Evolutionary conservation across 2,329 filamentous ascomycete genomes (phyloP).

Genomic region (Cladosporium phlei): DNA sequence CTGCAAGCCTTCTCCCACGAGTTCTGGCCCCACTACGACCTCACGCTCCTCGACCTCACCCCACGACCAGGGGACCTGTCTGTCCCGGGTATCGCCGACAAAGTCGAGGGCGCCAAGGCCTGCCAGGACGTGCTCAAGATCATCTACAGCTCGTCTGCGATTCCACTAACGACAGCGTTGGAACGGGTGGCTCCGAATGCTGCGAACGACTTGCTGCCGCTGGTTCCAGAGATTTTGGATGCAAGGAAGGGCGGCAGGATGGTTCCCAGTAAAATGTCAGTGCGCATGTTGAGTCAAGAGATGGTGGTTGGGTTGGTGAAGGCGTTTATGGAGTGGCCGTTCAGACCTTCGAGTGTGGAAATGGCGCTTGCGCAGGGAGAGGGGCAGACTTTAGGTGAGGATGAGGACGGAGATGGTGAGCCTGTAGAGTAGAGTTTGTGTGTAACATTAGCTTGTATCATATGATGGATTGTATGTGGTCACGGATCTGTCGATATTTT

Average conservation of each 20-base stretch:
- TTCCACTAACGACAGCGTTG: conserved; percentile 43
- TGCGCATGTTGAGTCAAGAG: conserved; percentile 47
- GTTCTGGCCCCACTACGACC: conserved; percentile 57
- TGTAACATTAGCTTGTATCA: too few species aligned
- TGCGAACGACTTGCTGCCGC: conserved; percentile 47
- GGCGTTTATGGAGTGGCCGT: conserved; percentile 63
- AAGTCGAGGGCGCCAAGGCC: conserved; percentile 20
- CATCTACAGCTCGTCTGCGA: conserved; percentile 34
- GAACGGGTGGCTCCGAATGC: conserved; percentile 57
- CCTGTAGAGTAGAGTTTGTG: not conserved
- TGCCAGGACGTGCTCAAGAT: conserved; percentile 46
- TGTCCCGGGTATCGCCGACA: conserved; percentile 25
- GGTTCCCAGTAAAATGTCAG: conserved; percentile 41
- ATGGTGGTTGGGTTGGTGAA: conserved; percentile 57
- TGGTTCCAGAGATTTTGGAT: conserved; percentile 50
- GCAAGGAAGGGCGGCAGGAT: conserved; percentile 42
- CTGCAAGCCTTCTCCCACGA: conserved; percentile 56
- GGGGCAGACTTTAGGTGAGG: not conserved
- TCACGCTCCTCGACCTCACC: conserved; percentile 62
- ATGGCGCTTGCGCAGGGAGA: conserved; percentile 17
- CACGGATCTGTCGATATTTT: too few species aligned
- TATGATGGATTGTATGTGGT: too few species aligned
- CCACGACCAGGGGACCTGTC: conserved; percentile 44
- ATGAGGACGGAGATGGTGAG: conserved; percentile 1
- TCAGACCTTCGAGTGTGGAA: conserved; percentile 33